A percentile compares a stretch with the other conserved stretches of the same genome.
phyloP scores from a whole-genome alignment of 352 stramenopile genomes.

The Phytophthora multivora region DNA sequence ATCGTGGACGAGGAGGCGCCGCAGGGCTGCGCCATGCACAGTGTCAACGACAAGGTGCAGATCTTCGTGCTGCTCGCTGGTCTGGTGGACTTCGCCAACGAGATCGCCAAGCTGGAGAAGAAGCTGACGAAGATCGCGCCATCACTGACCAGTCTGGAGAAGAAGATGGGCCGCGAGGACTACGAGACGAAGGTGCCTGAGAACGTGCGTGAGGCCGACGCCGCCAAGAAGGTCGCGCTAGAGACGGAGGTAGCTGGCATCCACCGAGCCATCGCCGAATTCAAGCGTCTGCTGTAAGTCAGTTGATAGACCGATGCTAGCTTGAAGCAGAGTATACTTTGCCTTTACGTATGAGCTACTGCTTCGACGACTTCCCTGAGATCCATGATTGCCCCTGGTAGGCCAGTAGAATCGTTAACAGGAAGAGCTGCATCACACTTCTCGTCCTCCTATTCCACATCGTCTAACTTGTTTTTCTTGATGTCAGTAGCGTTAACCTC shows the following conservation, averaged over 20 bases:
- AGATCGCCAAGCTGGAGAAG: conserved; percentile 91
- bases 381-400: conserved; percentile 31
- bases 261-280: conserved; percentile 73
- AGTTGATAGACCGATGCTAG: conserved; percentile 1
- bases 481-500: conserved; percentile 5
- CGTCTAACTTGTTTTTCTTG: conserved; percentile 4
- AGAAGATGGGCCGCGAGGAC: conserved; percentile 84
- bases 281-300: conserved; percentile 75
- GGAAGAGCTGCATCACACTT: conserved; percentile 2
- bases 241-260: conserved; percentile 85
- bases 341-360: conserved; percentile 10
- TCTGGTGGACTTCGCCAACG: conserved; percentile 88
- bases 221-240: conserved; percentile 77
- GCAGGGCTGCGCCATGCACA: conserved; percentile 91
- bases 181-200: conserved; percentile 83
- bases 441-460: neutral
- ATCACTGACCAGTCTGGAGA: conserved; percentile 71
- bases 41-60: conserved; percentile 94
- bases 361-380: conserved; percentile 9
- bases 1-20: conserved; percentile 85
- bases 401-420: conserved; percentile 1
- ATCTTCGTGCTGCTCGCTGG: conserved; percentile 87
- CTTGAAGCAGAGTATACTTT: conserved; percentile 32
- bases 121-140: conserved; percentile 85
- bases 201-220: conserved; percentile 78